Percentiles rank a stretch among this genome's conserved stretches.
phyloP scores from a whole-genome alignment of 352 stramenopile genomes.

The Phytophthora citrophthora region DNA sequence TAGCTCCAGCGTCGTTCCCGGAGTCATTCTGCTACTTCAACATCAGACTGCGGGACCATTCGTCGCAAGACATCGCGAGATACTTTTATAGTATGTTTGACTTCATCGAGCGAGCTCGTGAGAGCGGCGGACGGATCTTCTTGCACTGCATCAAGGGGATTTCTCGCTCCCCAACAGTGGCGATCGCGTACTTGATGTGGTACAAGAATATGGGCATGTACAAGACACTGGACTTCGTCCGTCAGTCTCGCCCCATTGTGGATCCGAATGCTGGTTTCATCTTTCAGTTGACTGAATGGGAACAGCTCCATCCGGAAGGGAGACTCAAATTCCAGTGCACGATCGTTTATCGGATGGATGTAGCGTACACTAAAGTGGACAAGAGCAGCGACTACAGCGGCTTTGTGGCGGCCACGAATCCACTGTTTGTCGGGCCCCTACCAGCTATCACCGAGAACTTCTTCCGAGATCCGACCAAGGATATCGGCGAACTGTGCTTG shows the following conservation, averaged over 20 bases:
- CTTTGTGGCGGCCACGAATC: constrained; percentile 42
- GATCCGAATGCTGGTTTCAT: constrained; percentile 90
- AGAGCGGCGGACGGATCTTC: constrained; percentile 76
- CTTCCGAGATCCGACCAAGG: constrained; percentile 63
- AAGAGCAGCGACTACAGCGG: constrained; percentile 36
- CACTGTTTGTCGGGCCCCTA: constrained; percentile 67
- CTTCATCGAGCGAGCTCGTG: constrained; percentile 84
- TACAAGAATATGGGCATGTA: constrained; percentile 85
- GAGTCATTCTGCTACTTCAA: constrained; percentile 88
- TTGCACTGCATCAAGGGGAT: constrained; percentile 91
- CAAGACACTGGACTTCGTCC: constrained; percentile 82
- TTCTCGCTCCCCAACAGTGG: constrained; percentile 87
- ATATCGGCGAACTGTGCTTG: constrained; percentile 67
- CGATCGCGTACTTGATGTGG: constrained; percentile 91
- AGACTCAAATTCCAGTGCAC: constrained; percentile 54
- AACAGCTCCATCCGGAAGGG: constrained; percentile 65
- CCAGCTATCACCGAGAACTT: constrained; percentile 51
- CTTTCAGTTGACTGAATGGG: constrained; percentile 91
- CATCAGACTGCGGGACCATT: constrained; percentile 89
- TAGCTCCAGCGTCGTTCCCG: constrained; percentile 78
- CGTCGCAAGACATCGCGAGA: constrained; percentile 81
- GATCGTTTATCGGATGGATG: constrained; percentile 78
- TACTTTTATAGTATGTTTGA: constrained; percentile 91
- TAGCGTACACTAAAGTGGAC: constrained; percentile 44
- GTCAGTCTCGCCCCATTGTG: constrained; percentile 73